Percentiles rank a stretch among this genome's conserved stretches.
These are phyloP conservation scores for Rubus parviflorus DNA, from an alignment of 306 rosid genomes.

Conservation along the genomic window DNA sequence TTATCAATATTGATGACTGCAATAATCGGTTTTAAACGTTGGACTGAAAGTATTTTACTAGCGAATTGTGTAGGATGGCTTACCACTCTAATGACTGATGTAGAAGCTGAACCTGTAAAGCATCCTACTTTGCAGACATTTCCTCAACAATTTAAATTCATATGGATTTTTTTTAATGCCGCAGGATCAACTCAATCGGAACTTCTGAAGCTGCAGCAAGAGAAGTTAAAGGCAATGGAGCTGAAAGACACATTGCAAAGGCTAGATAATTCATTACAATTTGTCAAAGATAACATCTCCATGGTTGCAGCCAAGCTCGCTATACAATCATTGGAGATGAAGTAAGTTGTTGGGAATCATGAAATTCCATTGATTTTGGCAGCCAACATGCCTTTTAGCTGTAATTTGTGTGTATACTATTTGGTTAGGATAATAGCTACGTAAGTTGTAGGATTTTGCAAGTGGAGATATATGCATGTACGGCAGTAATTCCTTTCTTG, in stretches of 20 bases:
- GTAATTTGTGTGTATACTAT: neutral
- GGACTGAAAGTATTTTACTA: no score
- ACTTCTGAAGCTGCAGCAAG: constrained; percentile 33
- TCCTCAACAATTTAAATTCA: neutral
- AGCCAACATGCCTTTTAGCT: neutral
- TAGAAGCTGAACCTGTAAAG: neutral
- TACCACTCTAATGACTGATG: no score
- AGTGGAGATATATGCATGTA: neutral
- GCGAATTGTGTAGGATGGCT: no score
- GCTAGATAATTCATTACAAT: constrained; percentile 34
- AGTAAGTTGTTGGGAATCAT: constrained; percentile 11
- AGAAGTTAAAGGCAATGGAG: constrained; percentile 52
- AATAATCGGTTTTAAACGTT: no score
- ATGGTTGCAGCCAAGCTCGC: constrained; percentile 49
- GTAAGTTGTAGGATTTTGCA: neutral
- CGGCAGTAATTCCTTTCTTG: no score
- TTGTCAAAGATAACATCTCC: constrained; percentile 31
- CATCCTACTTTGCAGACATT: neutral
- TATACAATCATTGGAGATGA: constrained; percentile 45
- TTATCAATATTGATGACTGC: no score
- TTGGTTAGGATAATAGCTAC: neutral
- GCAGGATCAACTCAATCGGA: constrained; percentile 47
- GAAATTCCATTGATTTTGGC: constrained; percentile 4
- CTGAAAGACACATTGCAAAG: constrained; percentile 39
- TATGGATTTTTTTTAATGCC: neutral